Conservation (phyloP, 2,329 filamentous ascomycete species). For the Lasiodiplodia sp. region DNA sequence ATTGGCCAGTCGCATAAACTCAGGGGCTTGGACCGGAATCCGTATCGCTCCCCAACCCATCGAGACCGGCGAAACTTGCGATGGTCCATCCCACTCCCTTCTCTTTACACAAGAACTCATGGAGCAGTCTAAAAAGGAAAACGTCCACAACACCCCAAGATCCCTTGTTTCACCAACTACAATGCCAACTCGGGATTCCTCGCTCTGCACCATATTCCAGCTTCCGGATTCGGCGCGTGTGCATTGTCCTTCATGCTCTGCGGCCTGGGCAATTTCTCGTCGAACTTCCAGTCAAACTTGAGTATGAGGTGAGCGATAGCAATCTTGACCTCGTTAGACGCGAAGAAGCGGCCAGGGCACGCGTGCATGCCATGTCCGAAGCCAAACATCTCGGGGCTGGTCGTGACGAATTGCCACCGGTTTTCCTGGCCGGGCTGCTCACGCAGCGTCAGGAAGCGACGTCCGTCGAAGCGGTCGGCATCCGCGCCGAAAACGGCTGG, state of each 20-base stretch:
- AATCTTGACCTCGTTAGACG: constrained; percentile 44
- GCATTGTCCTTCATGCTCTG: background rate
- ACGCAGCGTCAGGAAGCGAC: constrained; percentile 28
- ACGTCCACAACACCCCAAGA: too few species aligned
- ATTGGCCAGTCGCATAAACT: too few species aligned
- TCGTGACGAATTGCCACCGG: constrained; percentile 40
- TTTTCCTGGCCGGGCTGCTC: constrained; percentile 9
- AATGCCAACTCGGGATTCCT: background rate
- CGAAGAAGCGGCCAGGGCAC: constrained; percentile 45
- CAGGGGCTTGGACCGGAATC: too few species aligned
- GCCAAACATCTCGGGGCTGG: constrained; percentile 34
- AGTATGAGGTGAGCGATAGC: constrained; percentile 39
- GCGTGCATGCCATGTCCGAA: constrained; percentile 40
- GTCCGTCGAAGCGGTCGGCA: constrained; percentile 31
- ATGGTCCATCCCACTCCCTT: too few species aligned
- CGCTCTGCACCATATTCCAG: background rate
- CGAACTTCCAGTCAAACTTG: constrained; percentile 39
- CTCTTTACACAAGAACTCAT: too few species aligned
- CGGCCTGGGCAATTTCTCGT: background rate
- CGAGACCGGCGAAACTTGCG: too few species aligned
- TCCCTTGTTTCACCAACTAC: background rate
- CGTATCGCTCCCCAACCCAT: too few species aligned
- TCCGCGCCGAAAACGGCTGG: constrained; percentile 27
- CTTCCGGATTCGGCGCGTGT: background rate
- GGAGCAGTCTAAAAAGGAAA: too few species aligned